These are phyloP conservation scores for Suhomyces taliae DNA, from an alignment of 1,139 yeast genomes.

Conservation along the genomic window DNA sequence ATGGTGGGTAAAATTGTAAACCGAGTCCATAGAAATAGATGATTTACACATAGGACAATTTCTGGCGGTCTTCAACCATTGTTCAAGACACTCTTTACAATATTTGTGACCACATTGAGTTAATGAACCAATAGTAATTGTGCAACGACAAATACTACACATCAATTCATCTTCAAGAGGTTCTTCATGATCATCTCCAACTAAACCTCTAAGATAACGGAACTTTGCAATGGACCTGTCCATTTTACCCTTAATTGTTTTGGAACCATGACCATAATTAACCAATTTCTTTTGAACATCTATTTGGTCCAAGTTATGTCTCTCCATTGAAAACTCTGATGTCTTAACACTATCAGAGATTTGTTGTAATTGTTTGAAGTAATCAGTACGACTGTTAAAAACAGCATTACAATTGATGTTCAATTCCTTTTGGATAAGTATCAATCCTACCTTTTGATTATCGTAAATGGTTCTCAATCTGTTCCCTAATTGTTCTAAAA, in stretches of 20 bases:
- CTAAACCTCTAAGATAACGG: conserved; percentile 59
- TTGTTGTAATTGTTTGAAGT: conserved; percentile 80
- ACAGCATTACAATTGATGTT: conserved; percentile 58
- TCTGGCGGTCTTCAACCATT: conserved; percentile 60
- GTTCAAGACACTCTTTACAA: conserved; percentile 71
- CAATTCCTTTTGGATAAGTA: conserved; percentile 46
- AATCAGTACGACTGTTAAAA: conserved; percentile 75
- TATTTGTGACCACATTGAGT: conserved; percentile 90
- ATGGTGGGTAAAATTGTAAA: conserved; percentile 60
- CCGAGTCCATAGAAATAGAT: conserved; percentile 39
- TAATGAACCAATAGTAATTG: conserved; percentile 71
- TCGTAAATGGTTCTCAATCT: conserved; percentile 34
- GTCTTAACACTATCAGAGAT: conserved; percentile 74
- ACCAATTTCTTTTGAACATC: conserved; percentile 12
- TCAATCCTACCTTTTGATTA: conserved; percentile 41
- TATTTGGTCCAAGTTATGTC: conserved; percentile 18
- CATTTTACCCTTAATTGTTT: conserved; percentile 20
- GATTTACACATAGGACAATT: conserved; percentile 81
- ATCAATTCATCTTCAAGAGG: conserved; percentile 29
- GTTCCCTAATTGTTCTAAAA: conserved; percentile 25
- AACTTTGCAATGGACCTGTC: conserved; percentile 52
- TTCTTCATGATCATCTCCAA: conserved; percentile 13
- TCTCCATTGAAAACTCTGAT: conserved; percentile 21
- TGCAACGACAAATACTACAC: conserved; percentile 76
- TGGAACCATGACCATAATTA: conserved; percentile 8